Percentiles rank a stretch among this genome's conserved stretches.
phyloP scores from a whole-genome alignment of 139 green algal species.

The Chlorella sp. region DNA sequence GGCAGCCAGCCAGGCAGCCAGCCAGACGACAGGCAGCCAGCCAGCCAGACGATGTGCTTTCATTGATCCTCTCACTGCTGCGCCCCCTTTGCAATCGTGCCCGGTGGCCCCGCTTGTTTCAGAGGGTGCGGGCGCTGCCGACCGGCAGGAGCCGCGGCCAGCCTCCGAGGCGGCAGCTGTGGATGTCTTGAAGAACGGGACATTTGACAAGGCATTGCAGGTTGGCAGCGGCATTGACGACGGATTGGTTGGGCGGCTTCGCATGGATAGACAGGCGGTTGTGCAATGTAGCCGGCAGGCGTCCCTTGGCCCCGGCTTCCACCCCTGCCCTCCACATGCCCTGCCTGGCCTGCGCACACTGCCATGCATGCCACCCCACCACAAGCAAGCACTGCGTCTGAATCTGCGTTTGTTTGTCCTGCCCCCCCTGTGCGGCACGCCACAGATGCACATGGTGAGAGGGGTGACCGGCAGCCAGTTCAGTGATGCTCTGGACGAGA shows the following conservation, averaged over 20 bases:
- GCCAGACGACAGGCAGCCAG: too few relatives aligned
- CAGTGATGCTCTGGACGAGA: background rate
- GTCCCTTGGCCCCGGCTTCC: background rate
- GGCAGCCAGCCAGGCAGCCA: too few relatives aligned
- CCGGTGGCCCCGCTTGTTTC: too few relatives aligned
- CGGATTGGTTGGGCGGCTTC: background rate
- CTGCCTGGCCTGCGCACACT: too few relatives aligned
- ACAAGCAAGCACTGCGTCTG: background rate
- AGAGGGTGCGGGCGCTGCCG: background rate
- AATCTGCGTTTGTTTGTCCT: background rate
- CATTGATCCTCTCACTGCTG: too few relatives aligned
- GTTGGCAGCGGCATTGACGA: background rate
- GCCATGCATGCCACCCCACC: background rate
- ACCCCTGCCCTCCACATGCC: background rate
- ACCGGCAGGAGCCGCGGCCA: background rate
- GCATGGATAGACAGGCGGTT: too few relatives aligned
- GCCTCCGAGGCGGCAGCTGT: background rate
- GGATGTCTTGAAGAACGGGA: background rate
- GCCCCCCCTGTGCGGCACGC: background rate
- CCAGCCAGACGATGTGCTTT: background rate
- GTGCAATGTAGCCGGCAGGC: background rate
- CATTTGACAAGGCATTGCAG: background rate
- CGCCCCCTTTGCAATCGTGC: too few relatives aligned
- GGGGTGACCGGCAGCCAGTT: constrained; percentile 7
- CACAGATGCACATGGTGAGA: constrained; percentile 5